Evolutionary conservation across 495 filamentous ascomycete genomes (phyloP).

Genomic region (Penicillium diatomitis): DNA sequence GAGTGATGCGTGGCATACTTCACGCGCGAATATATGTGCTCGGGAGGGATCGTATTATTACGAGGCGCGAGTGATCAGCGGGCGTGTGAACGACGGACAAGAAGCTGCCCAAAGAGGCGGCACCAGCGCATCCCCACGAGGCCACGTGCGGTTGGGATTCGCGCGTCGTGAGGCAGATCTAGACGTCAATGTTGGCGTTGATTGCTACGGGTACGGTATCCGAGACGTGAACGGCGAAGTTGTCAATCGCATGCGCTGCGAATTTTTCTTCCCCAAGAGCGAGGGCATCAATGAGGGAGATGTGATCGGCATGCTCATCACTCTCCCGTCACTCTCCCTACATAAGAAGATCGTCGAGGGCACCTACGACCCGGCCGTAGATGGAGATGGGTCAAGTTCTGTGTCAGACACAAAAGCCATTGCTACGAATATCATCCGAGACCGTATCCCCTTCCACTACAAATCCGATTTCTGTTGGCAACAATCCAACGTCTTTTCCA

Average conservation of each 20-base stretch:
- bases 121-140: slow-evolving; percentile 34
- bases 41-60: slow-evolving; percentile 91
- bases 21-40: slow-evolving; percentile 77
- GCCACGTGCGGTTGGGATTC: slow-evolving; percentile 85
- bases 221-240: slow-evolving; percentile 84
- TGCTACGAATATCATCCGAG: slow-evolving; percentile 75
- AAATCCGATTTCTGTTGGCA: slow-evolving; percentile 92
- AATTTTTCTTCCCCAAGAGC: slow-evolving; percentile 70
- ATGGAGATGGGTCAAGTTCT: slow-evolving; percentile 27
- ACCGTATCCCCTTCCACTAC: slow-evolving; percentile 87
- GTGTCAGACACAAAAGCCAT: slow-evolving; percentile 10
- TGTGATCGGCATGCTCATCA: slow-evolving; percentile 90
- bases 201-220: slow-evolving; percentile 93
- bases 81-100: slow-evolving; percentile 36
- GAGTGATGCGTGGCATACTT: slow-evolving; percentile 38
- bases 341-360: slow-evolving; percentile 86
- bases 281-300: slow-evolving; percentile 74
- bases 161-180: slow-evolving; percentile 83
- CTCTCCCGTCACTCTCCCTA: slow-evolving; percentile 69
- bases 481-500: slow-evolving; percentile 80
- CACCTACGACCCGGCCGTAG: slow-evolving; percentile 74
- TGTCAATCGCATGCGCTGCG: slow-evolving; percentile 85
- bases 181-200: slow-evolving; percentile 89
- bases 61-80: slow-evolving; percentile 80
- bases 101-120: slow-evolving; percentile 19